phyloP scores from a whole-genome alignment of 495 filamentous ascomycete genomes.

The Geoglossum glabrum region DNA sequence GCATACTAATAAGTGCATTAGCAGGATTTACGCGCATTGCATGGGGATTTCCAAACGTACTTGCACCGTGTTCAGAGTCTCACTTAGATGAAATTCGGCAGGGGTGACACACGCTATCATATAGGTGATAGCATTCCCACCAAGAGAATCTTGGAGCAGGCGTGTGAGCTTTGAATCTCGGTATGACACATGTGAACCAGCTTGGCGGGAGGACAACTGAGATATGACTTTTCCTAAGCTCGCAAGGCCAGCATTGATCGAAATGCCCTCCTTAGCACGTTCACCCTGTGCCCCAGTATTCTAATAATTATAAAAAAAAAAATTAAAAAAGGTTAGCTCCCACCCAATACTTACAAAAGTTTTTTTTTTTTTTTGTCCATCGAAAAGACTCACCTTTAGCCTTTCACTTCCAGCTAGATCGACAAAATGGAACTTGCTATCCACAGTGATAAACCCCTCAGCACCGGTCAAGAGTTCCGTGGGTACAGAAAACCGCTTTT shows the following conservation, averaged over 20 bases:
- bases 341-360: not conserved
- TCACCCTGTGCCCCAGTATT: conserved; percentile 94
- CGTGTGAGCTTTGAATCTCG: conserved; percentile 93
- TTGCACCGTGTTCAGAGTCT: conserved; percentile 89
- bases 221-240: conserved; percentile 97
- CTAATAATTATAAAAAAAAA: conserved; percentile 3
- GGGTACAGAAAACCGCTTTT: conserved; percentile 83
- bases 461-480: conserved; percentile 53
- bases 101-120: conserved; percentile 99
- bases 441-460: conserved; percentile 62
- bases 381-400: conserved; percentile 34
- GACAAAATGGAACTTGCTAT: conserved; percentile 98
- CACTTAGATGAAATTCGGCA: conserved; percentile 90
- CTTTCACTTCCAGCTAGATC: conserved; percentile 95
- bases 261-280: conserved; percentile 89
- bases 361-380: too few relatives aligned
- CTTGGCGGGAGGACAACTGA: conserved; percentile 75
- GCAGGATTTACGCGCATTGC: not conserved
- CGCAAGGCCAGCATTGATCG: conserved; percentile 92
- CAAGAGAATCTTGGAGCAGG: conserved; percentile 91
- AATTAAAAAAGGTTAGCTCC: not conserved
- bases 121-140: conserved; percentile 94
- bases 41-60: not conserved
- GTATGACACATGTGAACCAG: conserved; percentile 88
- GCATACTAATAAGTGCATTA: conserved; percentile 45